Evolutionary conservation across 2,329 filamentous ascomycete species (phyloP).

Genomic region (Pseudogymnoascus sp.): DNA sequence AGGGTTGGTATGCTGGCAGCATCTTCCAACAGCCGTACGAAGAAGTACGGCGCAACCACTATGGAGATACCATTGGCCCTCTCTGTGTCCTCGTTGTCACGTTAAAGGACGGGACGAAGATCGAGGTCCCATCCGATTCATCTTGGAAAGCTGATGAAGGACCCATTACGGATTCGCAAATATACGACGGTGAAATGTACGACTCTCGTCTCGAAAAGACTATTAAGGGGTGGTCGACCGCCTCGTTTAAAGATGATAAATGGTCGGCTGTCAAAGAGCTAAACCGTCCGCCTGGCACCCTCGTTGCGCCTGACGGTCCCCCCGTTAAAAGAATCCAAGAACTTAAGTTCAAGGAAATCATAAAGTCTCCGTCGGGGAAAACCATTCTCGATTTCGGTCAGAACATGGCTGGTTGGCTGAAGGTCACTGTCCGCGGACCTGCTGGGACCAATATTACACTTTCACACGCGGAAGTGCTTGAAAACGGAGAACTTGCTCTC

Average conservation of each 20-base stretch:
- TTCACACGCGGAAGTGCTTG: conserved; percentile 47
- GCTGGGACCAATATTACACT: conserved; percentile 36
- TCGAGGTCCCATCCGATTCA: conserved; percentile 29
- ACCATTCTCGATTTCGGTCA: conserved; percentile 37
- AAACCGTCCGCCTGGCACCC: conserved; percentile 21
- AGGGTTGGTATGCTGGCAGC: conserved; percentile 31
- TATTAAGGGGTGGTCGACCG: conserved; percentile 22
- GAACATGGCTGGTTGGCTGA: conserved; percentile 34
- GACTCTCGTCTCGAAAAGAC: conserved; percentile 30
- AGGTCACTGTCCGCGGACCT: conserved; percentile 31
- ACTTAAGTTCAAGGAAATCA: conserved; percentile 5
- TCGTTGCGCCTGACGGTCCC: conserved; percentile 35
- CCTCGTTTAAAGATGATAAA: conserved; percentile 19
- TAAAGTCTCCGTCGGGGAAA: conserved; percentile 28
- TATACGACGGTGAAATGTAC: conserved; percentile 38
- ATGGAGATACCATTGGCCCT: conserved; percentile 33
- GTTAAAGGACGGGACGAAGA: conserved; percentile 25
- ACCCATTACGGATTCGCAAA: conserved; percentile 19
- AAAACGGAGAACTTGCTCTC: conserved; percentile 38
- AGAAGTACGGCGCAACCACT: conserved; percentile 27
- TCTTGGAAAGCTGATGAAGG: conserved; percentile 3
- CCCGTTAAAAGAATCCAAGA: conserved; percentile 33
- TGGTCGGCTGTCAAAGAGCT: conserved; percentile 29
- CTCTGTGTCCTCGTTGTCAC: conserved; percentile 33
- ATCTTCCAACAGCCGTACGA: background rate